Base-by-base conservation (phyloP, 2,329 filamentous ascomycete genomes). In the Colletotrichum eleusines region DNA sequence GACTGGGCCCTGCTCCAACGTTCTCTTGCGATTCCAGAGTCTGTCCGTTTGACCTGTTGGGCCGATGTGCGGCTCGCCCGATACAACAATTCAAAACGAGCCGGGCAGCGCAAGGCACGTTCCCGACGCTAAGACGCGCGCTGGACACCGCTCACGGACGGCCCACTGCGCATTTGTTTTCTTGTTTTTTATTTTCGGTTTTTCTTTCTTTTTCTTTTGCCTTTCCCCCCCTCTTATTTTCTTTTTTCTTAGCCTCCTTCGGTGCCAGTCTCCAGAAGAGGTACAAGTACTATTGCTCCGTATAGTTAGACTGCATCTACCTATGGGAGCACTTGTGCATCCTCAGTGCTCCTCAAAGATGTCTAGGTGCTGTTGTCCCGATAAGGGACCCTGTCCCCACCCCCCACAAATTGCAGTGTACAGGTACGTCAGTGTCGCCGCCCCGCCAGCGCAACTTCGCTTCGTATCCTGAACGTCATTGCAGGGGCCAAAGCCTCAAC, bases 21-120 rank as follows among this genome's bases (percentile, higher is more conserved):
- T 70, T 70, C 67, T 57, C 28, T 57, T 38, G 26, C 46, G 42
- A 53, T 71, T 71, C 57, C 63, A 67, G 57, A 59, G 57, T 68
- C 57, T n/a, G 42, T n/a, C 28, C 23, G 28, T n/a, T 20, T 53
- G 23, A 20, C 11, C 31, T 61, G 40, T 35, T 66, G 38, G 55
- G 33, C 55, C 48, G 63, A 70, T 61, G 48, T 70, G 63, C 63
- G 55, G 63, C 33, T 38, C 50, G 57, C 58, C 65, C 50, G 48
- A 50, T 11, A 40, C 33, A 46, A n/a, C 33, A 63, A 53, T 63
- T 50, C 46, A 40, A 31, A 28, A 48, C 60, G 60, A 53, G 46
- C 33, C 46, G 33, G 46, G 33, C 60, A 63, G 60, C 60, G 23
- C 33, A 7, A 55, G 33, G 61, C 61, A 63, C 61, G 61, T 42